Evolutionary conservation across 2,329 filamentous ascomycete species (phyloP), one percentile per base, ranked within the genome.

Genomic region (Fusarium buharicum): DNA sequence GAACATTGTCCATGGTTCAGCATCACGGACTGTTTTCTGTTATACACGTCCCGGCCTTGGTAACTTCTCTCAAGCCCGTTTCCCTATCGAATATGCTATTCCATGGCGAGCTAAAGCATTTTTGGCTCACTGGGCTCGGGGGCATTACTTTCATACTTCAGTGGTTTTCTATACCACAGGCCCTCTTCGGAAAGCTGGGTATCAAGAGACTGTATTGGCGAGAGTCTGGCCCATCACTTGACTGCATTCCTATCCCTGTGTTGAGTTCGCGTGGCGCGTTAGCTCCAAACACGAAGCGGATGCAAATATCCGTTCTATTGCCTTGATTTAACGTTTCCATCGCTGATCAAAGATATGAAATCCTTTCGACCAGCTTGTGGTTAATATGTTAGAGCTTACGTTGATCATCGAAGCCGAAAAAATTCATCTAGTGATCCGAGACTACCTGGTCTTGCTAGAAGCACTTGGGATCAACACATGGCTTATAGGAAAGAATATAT

Each of bases 221-320:
- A 44, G 39, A 56, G 28, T 48, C 17, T 47, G 38, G 39, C 20
- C 33, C 20, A 31, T 17, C 27, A 34, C 28, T 33, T 17, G 22
- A 17, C 31, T 44, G 24, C 56, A 53, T 54, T 53, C 56, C 61
- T 58, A 12, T 14, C 38, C 20, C 27, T 34, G 36, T n/a, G 31
- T 18, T 40, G 34, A 41, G n/a, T 49, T 39, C n/a, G n/a, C 6
- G 22, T 46, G 30, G 28, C 39, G 41, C 14, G 17, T 7, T 39
- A 30, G 33, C 17, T 10, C 39, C 44, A 44, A 39, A 31, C 22
- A 27, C 13, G 45, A 20, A 16, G 16, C 16, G 28, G 39, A 41
- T 22, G 12, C 51, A 33, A 43, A 13, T 40, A 43, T n/a, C 14
- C 28, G 34, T 31, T 11, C 9, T 31, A 6, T 22, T 44, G 37